Conservation (phyloP, 345 rosid genomes). For the Eucalyptus polybractea region DNA sequence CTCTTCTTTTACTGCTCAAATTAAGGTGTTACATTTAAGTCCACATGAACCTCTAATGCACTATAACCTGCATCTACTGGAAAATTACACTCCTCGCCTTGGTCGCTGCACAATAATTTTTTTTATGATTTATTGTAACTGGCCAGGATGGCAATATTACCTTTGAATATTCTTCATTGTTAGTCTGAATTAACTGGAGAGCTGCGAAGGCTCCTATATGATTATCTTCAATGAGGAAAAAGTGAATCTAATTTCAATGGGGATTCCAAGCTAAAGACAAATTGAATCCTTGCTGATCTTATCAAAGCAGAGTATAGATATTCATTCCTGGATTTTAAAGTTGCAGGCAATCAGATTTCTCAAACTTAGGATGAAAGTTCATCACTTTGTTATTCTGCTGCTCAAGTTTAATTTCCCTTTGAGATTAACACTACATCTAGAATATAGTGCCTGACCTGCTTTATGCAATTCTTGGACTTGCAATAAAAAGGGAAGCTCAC, state of each 20-base stretch:
- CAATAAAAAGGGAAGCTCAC: neutral
- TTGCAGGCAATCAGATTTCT: neutral
- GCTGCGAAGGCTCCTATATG: neutral
- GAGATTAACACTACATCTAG: neutral
- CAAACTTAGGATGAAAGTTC: neutral
- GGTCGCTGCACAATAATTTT: neutral
- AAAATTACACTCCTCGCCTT: neutral
- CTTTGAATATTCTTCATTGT: neutral
- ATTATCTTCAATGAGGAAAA: neutral
- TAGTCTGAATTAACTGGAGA: neutral
- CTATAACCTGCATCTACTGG: neutral
- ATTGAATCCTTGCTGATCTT: neutral
- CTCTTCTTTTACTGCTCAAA: neutral
- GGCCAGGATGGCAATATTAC: neutral
- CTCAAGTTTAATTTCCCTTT: neutral
- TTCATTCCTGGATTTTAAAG: neutral
- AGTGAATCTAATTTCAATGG: neutral
- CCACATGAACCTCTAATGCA: neutral
- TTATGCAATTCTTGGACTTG: neutral
- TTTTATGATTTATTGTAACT: neutral
- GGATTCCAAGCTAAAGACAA: neutral
- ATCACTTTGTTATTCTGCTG: neutral
- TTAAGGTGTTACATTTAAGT: neutral
- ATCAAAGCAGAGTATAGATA: neutral
- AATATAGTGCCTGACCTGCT: neutral